Base-by-base conservation (phyloP, 805 yeast genomes). In the Spencermartinsiella europaea region DNA sequence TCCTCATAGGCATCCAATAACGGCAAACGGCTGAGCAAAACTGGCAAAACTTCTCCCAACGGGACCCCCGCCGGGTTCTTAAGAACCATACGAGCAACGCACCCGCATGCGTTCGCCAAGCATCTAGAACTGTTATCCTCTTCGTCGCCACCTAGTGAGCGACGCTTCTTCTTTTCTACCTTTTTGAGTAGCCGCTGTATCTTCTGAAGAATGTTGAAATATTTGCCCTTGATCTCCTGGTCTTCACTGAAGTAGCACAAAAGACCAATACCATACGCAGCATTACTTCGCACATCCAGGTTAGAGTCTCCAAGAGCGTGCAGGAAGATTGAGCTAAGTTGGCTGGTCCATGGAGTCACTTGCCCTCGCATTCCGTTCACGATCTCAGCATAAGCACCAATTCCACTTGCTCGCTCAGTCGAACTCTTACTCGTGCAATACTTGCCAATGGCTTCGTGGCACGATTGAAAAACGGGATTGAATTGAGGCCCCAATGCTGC, bases 241-340 rank as follows among this genome's bases (percentile, higher is more conserved):
- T 75, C 58, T 58, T 73, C 71, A 40, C 76, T 65, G 67, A 69
- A 57, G 59, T 77, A 79, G 50, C 80, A 66, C 50, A 89, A 68
- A 50, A 89, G 67, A 58, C 99, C 99, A 56, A 86, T 80, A 73
- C 98, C 99, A 65, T 88, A 93, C 15, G 97, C 96, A 44, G 97
- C 91, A 58, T 89, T 86, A 58, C 96, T 90, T 69, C 91, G 84
- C 49, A 88, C 97, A 62, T 88, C 95, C 52, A 85, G 72, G 14
- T 93, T 83, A 63, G 85, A 89, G 61, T 80, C 80, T 47, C 83
- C 75, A 51, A 91, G 73, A 54, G 83, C 81, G 49, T 79, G 74
- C 42, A 77, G 71, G 63, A 93, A 83, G 34, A 83, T 71, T 62
- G 81, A 79, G 15, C 49, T 19, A 61, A 93, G 71, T 54, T 84